Evolutionary conservation across 495 filamentous ascomycete species (phyloP), one percentile per base, ranked within the genome.

Genomic region (Evernia prunastri): DNA sequence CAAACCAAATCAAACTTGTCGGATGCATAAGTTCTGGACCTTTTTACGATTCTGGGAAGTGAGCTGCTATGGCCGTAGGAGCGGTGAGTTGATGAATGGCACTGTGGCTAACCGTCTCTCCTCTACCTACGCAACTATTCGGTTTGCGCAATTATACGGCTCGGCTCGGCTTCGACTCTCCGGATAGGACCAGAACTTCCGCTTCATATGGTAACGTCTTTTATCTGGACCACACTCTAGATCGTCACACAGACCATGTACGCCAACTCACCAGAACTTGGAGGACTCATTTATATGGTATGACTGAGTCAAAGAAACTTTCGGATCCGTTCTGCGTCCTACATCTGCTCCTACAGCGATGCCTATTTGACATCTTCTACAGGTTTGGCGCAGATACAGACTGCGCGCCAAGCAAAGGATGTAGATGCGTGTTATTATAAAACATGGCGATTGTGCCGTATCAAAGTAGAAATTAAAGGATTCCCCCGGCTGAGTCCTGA

Each of bases 401-500:
- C 15, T 54, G 29, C 27, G 29, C 27, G 51, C 15, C 49, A 18
- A 33, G 13, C 15, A 54, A 4, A 8, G 2, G 29, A 31, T 20
- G 51, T 54, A 35, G 49, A 35, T 54, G 27, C 20, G 51, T 54
- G 51, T 54, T 20, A 20, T 20, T 33, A n/a, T n/a, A 20, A 54
- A 56, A 56, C 51, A 29, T 63, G 37, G 60, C 39, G 56, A 31
- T 18, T 5, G 39, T 15, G 40, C 11, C 3, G 60, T 63, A 57
- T 62, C 60, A 56, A 31, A 54, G 25, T 31, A 62, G 18, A 51
- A n/a, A 23, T 51, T 56, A 43, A 42, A 63, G 61, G 56, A 27
- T 39, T 63, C 42, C 42, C 39, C 39, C 36, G 33, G 51, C 23
- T 57, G 53, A 57, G n/a, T n/a, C n/a, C n/a, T n/a, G n/a, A n/a